Percentiles rank a stretch among this genome's conserved stretches.
Conservation (phyloP, 257 asterid species). For the Solanum appendiculatum region DNA sequence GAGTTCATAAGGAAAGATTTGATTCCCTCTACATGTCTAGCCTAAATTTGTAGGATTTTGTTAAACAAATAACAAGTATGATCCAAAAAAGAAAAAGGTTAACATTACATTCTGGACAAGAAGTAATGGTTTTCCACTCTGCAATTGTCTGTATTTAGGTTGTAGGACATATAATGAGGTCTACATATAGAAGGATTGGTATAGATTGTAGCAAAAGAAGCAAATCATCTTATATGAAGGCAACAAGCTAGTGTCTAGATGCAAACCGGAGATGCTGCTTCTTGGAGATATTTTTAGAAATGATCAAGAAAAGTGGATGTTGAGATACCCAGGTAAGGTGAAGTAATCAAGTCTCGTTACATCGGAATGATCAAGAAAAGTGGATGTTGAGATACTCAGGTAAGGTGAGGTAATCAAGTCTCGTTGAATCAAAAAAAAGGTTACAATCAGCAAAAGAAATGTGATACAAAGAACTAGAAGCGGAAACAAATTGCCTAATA, state of each 20-base stretch:
- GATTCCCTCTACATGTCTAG: background rate
- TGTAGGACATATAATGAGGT: background rate
- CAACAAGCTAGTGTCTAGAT: background rate
- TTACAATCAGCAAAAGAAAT: background rate
- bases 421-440: background rate
- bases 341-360: background rate
- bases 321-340: background rate
- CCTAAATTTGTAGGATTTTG: background rate
- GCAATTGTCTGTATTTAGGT: background rate
- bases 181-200: background rate
- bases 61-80: background rate
- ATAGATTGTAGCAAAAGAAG: background rate
- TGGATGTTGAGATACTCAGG: background rate
- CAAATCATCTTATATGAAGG: background rate
- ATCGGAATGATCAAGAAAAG: background rate
- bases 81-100: background rate
- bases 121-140: background rate
- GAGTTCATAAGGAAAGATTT: background rate
- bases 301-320: background rate
- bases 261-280: background rate
- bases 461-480: background rate
- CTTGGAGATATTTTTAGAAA: background rate
- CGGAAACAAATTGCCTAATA: background rate
- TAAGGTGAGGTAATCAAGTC: background rate
- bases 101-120: background rate